Evolutionary conservation across 345 rosid species (phyloP), one percentile per base, ranked within the genome.

Genomic region (Salix koriyanagi): DNA sequence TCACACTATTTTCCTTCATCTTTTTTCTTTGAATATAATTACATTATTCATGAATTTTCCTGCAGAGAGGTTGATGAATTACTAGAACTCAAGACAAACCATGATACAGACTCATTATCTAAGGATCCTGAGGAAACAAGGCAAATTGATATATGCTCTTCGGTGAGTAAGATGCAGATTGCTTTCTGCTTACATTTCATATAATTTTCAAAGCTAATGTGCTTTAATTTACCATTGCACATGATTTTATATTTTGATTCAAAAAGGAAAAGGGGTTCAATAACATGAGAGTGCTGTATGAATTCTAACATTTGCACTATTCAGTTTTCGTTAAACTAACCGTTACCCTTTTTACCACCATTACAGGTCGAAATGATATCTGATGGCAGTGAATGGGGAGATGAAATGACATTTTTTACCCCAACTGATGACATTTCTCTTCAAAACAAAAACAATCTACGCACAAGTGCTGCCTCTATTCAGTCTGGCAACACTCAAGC

Each of bases 31-130:
- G 12, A 34, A 67, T 65, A 46, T 46, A 12, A 46, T 46, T 46
- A 46, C 50, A 44, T 67, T 58, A 41, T 70, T 73, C 34, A 69
- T 67, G 77, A 73, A 79, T 81, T 71, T 13, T 83, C 44, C 62
- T 81, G 74, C 92, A 94, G 98, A 83, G 92, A 94, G 85, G 85
- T 94, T 75, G 89, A 90, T 80, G 94, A 87, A 67, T 74, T 90
- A 61, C 92, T 74, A 71, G 88, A 88, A 81, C 81, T 88, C 76
- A 78, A 84, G 75, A 88, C 83, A 70, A 73, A 71, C 79, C 75
- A 32, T 32, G 34, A 32, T 4, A 67, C 72, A 34, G 82, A 75
- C 76, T 79, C 85, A 65, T 50, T 64, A 50, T 75, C 79, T 30
- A 85, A 77, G 77, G 87, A 85, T 81, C 66, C 76, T 69, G 86